A percentile compares a stretch with the other conserved stretches of the same genome.
Evolutionary conservation across 2,329 filamentous ascomycete genomes (phyloP).

Genomic region (Penicillium brasilianum): DNA sequence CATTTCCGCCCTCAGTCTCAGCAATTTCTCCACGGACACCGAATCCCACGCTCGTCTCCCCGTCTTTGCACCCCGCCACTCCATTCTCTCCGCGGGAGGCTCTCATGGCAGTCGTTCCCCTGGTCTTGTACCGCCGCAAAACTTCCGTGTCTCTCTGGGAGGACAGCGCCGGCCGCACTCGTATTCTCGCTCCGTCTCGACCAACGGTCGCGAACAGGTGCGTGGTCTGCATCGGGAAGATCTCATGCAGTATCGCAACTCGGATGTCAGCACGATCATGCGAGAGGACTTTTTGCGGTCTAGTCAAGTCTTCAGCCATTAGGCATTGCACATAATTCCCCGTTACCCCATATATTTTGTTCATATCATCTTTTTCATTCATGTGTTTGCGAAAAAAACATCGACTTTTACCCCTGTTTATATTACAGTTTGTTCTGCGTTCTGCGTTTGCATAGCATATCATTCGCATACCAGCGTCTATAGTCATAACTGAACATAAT

Average conservation of each 20-base stretch:
- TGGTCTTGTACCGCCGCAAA: conserved; percentile 21
- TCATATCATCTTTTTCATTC: neutral
- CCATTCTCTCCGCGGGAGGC: conserved; percentile 18
- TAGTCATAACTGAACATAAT: conserved; percentile 4
- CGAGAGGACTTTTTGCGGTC: conserved; percentile 42
- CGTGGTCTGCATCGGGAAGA: conserved; percentile 43
- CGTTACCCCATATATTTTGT: neutral
- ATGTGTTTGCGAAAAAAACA: neutral
- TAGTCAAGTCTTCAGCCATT: conserved; percentile 26
- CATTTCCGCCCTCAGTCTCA: conserved; percentile 36
- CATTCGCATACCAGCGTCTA: neutral
- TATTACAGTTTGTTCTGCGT: conserved; percentile 1
- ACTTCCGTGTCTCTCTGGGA: conserved; percentile 24
- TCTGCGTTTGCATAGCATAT: neutral
- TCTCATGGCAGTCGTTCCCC: conserved; percentile 17
- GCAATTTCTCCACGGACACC: conserved; percentile 38
- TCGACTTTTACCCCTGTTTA: neutral
- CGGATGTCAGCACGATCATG: conserved; percentile 44
- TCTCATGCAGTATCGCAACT: conserved; percentile 43
- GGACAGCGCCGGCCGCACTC: conserved; percentile 22
- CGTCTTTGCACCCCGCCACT: conserved; percentile 40
- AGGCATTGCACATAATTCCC: conserved; percentile 2
- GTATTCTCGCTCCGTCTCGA: conserved; percentile 33
- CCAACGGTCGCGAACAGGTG: conserved; percentile 37
- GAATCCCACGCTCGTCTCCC: conserved; percentile 40